Evolutionary conservation across 352 stramenopile species (phyloP), one percentile per base, ranked within the genome.

Genomic region (Globisporangium alternatum): DNA sequence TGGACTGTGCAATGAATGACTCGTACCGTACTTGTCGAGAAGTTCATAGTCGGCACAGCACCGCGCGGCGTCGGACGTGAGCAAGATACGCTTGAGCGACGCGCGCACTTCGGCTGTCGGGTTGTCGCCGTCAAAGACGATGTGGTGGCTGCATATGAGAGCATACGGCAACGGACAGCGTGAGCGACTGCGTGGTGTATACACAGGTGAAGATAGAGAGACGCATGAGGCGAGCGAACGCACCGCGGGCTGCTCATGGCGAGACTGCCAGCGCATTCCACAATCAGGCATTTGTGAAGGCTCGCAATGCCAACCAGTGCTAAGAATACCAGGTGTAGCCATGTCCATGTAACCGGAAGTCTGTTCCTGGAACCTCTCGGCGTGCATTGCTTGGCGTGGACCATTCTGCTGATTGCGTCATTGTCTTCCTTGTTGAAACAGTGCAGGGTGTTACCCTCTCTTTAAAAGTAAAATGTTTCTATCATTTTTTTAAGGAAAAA

Each of bases 21-120:
- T 28, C 39, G 25, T 43, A 90, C 83, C 77, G 65, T 86, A 89
- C 57, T 75, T 72, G 45, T 89, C 81, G 30, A 92, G 75, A 44
- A 86, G 81, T 28, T 89, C 83, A 58, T 90, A 90, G 65, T 92
- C 83, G 0, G 74, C 74, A 33, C 70, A 76, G 47, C 65, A 71
- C 0, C 83, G 75, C 39, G 71, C 64, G 30, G 69, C 62, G 8
- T 86, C 74, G 1, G 81, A 67, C 12, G 78, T 64, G 48, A 84
- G 57, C 45, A 92, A 68, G 51, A 89, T 76, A 28, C 71, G 66
- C 28, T 70, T 72, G 53, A 91, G 62, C 8, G 70, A 75, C 25
- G 54, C 56, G 25, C 66, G 74, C 48, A 88, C 76, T 33, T 88
- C 81, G 5, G 64, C 44, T 8, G 69, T 59, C 44, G 80, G 76